Evolutionary conservation across 768 basidiomycete species (phyloP), one percentile per base, ranked within the genome.

Genomic region (Lactifluus volemus): DNA sequence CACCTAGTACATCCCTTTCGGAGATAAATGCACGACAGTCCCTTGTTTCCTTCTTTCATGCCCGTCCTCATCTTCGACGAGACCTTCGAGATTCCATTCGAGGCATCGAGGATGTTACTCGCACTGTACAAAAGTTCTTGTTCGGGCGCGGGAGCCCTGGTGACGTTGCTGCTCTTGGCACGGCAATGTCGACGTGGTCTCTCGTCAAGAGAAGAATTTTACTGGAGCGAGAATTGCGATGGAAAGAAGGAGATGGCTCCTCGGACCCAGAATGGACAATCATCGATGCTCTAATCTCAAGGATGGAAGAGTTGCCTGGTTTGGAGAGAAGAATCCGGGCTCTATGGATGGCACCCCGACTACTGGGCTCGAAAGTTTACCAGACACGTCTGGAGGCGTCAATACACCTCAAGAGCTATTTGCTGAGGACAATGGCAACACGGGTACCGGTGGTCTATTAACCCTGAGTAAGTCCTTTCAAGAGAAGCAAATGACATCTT

Each of bases 21-120:
- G 88, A 91, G 67, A 91, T 94, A 64, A 79, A 81, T 66, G 74
- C 82, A 11, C 84, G 86, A 5, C 92, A 92, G 68, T 81, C 82
- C n/a, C 72, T 92, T 6, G 89, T 94, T 25, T 79, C 85, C 3
- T 83, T 87, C 67, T 87, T 94, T 68, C 73, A 79, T 65, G 65
- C 74, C 10, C 75, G 84, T 34, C 79, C 81, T 36, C 81, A 86
- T 68, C 78, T 92, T 45, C 81, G 83, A 45, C 75, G 79, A 39
- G 90, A 92, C 67, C 73, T 93, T 17, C 70, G 77, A 15, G 78
- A 76, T 48, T 68, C 77, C 25, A 71, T 95, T 50, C 75, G 76
- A 29, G 76, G 81, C 49, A 73, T 82, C 2, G 89, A 86, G 67
- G 92, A 95, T 69, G 78, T 81, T 4, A 79, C 80, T 12, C 86